Evolutionary conservation across 495 filamentous ascomycete species (phyloP).

Genomic region (Tuber borchii): DNA sequence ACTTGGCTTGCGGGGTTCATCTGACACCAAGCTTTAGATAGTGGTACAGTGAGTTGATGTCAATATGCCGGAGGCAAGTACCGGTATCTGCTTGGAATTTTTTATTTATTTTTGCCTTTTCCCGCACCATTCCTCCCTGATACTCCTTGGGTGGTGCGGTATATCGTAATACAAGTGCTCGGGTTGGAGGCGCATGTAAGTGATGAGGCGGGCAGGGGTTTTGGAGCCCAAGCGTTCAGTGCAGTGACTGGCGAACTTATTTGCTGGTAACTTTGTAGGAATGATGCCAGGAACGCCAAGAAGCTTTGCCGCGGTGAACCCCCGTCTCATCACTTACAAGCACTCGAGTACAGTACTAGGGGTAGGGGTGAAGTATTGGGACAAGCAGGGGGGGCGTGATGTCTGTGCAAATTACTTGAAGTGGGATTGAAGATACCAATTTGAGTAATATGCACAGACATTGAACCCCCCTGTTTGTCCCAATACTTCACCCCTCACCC

Average conservation of each 20-base stretch:
- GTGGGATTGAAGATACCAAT: no score
- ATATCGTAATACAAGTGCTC: neutral
- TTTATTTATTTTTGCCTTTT: neutral
- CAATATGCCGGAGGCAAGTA: neutral
- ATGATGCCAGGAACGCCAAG: neutral
- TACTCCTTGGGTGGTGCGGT: neutral
- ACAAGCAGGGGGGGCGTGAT: no score
- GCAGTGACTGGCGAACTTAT: neutral
- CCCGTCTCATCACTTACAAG: neutral
- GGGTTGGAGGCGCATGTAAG: neutral
- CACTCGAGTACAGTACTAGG: neutral
- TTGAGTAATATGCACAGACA: no score
- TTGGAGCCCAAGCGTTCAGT: neutral
- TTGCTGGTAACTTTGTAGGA: neutral
- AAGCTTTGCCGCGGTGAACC: neutral
- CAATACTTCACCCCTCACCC: no score
- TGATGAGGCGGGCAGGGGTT: neutral
- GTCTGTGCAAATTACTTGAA: no score
- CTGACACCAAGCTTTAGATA: no score
- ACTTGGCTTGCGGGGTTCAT: no score
- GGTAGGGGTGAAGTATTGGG: no score
- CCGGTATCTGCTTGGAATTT: no score
- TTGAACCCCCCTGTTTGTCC: no score
- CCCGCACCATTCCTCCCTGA: neutral
- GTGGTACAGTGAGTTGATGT: no score